These are phyloP conservation scores for Symbiotaphrina buchneri DNA, from an alignment of 495 filamentous ascomycete genomes.

Conservation along the genomic window DNA sequence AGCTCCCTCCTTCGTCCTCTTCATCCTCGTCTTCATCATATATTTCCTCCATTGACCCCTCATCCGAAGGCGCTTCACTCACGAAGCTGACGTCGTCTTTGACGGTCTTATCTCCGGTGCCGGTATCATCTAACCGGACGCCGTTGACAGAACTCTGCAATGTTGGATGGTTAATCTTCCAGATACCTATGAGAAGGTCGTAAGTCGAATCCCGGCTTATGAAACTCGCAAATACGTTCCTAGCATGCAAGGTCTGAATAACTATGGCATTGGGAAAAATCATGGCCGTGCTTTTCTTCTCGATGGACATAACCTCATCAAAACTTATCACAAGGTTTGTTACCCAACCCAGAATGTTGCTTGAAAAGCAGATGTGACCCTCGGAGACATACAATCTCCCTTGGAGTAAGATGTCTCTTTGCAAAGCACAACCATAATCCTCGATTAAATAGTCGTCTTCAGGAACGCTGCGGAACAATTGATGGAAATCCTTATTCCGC, in stretches of 20 bases:
- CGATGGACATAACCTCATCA: constrained; percentile 87
- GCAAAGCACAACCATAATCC: constrained; percentile 91
- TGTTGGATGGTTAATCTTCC: constrained; percentile 87
- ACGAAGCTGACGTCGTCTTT: constrained; percentile 50
- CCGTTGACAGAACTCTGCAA: constrained; percentile 77
- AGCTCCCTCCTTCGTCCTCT: constrained; percentile 27
- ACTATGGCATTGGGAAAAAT: constrained; percentile 96
- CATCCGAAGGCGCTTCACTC: constrained; percentile 17
- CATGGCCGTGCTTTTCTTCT: constrained; percentile 90
- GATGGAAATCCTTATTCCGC: constrained; percentile 87
- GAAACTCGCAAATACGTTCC: constrained; percentile 88
- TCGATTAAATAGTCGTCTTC: constrained; percentile 97
- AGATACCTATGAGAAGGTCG: constrained; percentile 90
- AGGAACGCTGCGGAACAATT: constrained; percentile 82
- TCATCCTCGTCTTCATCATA: constrained; percentile 35
- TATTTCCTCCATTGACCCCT: constrained; percentile 36
- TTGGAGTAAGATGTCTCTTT: constrained; percentile 87
- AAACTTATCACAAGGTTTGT: constrained; percentile 95
- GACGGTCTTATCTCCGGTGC: constrained; percentile 73
- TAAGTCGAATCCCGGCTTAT: constrained; percentile 90
- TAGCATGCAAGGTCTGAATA: constrained; percentile 85
- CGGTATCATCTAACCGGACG: constrained; percentile 44
- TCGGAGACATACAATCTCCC: constrained; percentile 92
- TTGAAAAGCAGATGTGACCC: constrained; percentile 94
- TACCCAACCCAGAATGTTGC: constrained; percentile 95